Evolutionary conservation across 2,329 filamentous ascomycete genomes (phyloP), one percentile per base, ranked within the genome.

Genomic region (Trichoderma polysporum): DNA sequence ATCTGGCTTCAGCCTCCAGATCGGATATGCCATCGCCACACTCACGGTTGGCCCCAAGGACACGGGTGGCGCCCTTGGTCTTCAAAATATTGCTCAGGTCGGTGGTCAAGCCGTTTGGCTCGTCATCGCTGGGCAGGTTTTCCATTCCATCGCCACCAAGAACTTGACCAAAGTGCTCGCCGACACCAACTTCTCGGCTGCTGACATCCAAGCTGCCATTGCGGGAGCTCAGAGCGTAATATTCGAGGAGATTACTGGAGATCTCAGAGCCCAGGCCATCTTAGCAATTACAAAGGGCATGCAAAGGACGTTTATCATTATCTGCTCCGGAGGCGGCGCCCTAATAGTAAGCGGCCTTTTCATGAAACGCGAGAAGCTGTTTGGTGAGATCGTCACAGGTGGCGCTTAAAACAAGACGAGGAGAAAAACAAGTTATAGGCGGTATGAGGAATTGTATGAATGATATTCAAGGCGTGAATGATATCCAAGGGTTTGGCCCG

Each of bases 21-120:
- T 74, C 12, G 73, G 74, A 37, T 77, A 76, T 67, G 69, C 75
- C 4, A 70, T 78, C 2, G 73, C 71, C 22, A 70, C 69, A 9
- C 72, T 61, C 22, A 39, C 29, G 39, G 49, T 37, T 19, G 45
- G 37, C 5, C 29, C 54, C 15, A 49, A 39, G 17, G 10, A 50
- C 31, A 22, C 35, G 22, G 62, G 62, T 22, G 56, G 49, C 15
- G 56, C 56, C 13, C 53, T 68, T 6, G 22, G 45, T 5, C 39
- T 77, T 31, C 73, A 75, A 65, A 77, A 76, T 54, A 49, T 77
- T 74, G 22, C 73, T 70, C 49, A 70, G 70, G 39, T 70, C 69
- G n/a, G 68, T 68, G 25, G 37, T 39, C 56, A 41, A 4, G 50
- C 57, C 33, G 70, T 76, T 4, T 66, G 68, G 8, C 72, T 76